Evolutionary conservation across 2,329 filamentous ascomycete species (phyloP).

Genomic region (Fusarium anguioides): DNA sequence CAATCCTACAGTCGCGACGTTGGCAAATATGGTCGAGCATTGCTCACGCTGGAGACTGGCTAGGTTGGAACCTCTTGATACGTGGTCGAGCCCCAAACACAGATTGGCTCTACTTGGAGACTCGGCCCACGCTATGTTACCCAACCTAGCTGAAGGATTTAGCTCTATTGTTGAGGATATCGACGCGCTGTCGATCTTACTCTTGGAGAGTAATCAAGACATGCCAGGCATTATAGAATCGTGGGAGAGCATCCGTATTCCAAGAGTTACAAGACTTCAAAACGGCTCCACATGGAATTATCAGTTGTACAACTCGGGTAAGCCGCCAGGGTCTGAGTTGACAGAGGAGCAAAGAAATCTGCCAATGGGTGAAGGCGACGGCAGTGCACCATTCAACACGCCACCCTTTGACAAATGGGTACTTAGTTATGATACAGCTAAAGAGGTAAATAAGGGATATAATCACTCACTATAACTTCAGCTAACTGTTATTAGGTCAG

Average conservation of each 20-base stretch:
- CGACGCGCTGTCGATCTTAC: background rate
- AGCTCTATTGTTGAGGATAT: conserved; percentile 5
- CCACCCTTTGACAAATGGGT: background rate
- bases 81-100: conserved; percentile 2
- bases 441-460: background rate
- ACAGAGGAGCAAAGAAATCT: background rate
- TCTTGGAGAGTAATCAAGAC: background rate
- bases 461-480: no score
- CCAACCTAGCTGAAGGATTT: background rate
- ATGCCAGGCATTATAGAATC: accelerated
- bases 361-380: background rate
- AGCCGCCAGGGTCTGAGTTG: background rate
- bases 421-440: background rate
- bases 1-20: background rate
- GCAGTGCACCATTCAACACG: background rate
- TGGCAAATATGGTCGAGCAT: conserved; percentile 1
- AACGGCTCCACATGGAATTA: background rate
- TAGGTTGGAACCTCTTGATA: background rate
- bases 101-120: background rate
- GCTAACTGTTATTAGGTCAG: no score
- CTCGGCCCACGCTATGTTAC: background rate
- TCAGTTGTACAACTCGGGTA: background rate
- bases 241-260: background rate
- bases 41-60: conserved; percentile 9
- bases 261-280: background rate